A percentile compares a stretch with the other conserved stretches of the same genome.
phyloP scores from a whole-genome alignment of 331 rosid species.

The Spiraea crenata region DNA sequence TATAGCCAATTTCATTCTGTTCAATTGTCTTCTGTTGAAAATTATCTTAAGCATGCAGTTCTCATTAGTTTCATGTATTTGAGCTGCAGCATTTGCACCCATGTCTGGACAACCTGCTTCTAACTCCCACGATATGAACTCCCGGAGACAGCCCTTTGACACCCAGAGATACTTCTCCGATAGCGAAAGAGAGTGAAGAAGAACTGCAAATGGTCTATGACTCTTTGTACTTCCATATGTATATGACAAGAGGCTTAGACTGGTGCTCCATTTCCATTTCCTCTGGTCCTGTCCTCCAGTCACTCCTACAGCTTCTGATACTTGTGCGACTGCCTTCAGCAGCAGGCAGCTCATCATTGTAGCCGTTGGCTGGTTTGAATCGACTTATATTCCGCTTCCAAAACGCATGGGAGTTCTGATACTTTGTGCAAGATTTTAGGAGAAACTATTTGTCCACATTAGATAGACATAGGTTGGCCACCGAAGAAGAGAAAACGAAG shows the following conservation, averaged over 20 bases:
- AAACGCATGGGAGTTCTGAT: not conserved
- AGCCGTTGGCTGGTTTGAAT: not conserved
- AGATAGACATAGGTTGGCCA: too few relatives aligned
- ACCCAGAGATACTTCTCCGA: constrained; percentile 60
- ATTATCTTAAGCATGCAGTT: not conserved
- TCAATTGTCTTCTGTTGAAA: not conserved
- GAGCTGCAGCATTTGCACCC: constrained; percentile 85
- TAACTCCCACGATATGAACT: constrained; percentile 27
- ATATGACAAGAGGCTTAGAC: not conserved
- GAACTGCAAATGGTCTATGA: not conserved
- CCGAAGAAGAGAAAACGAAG: too few relatives aligned
- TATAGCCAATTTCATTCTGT: not conserved
- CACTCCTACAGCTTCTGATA: not conserved
- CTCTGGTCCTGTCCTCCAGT: not conserved
- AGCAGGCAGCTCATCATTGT: not conserved
- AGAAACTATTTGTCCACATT: not conserved
- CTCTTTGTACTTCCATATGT: not conserved
- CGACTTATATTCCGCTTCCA: not conserved
- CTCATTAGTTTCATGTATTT: constrained; percentile 4
- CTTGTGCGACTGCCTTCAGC: not conserved
- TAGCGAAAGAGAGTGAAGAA: constrained; percentile 38
- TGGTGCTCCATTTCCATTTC: constrained; percentile 6
- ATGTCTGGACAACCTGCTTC: constrained; percentile 51
- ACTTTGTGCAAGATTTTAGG: not conserved
- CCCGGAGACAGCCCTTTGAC: constrained; percentile 49